phyloP scores from a whole-genome alignment of 208 protist species.

The Tritrichomonas musculus region DNA sequence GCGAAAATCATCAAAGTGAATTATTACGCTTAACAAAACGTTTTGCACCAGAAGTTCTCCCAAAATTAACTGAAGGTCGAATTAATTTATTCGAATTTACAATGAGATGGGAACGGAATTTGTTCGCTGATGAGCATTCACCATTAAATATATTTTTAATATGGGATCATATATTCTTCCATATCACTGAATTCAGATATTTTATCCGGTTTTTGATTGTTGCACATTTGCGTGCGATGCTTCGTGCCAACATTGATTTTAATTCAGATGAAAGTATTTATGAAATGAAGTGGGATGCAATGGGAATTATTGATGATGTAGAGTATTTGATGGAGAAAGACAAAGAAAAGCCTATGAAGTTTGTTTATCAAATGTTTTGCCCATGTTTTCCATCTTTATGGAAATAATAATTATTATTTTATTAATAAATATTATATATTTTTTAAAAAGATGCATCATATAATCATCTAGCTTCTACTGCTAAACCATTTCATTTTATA shows the following conservation, averaged over 20 bases:
- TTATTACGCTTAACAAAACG: not conserved
- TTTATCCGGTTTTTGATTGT: not conserved
- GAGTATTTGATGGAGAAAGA: not conserved
- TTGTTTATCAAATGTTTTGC: not conserved
- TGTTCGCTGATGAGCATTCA: not conserved
- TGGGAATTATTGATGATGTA: not conserved
- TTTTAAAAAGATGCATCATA: too few relatives aligned
- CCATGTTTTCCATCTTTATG: not conserved
- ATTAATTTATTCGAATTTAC: not conserved
- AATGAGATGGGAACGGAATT: not conserved
- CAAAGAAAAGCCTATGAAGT: not conserved
- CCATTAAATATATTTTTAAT: not conserved
- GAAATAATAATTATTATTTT: too few relatives aligned
- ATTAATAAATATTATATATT: too few relatives aligned
- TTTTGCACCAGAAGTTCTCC: not conserved
- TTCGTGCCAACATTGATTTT: not conserved
- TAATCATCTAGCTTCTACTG: too few relatives aligned
- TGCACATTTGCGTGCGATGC: not conserved
- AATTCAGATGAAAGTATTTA: not conserved
- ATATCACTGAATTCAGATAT: not conserved
- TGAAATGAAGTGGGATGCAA: not conserved
- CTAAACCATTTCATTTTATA: too few relatives aligned
- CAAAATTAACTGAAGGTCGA: not conserved
- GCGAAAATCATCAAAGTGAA: not conserved
- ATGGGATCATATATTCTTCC: not conserved